Base-by-base conservation (phyloP, 805 yeast species). In the Nakazawaea ishiwadae region DNA sequence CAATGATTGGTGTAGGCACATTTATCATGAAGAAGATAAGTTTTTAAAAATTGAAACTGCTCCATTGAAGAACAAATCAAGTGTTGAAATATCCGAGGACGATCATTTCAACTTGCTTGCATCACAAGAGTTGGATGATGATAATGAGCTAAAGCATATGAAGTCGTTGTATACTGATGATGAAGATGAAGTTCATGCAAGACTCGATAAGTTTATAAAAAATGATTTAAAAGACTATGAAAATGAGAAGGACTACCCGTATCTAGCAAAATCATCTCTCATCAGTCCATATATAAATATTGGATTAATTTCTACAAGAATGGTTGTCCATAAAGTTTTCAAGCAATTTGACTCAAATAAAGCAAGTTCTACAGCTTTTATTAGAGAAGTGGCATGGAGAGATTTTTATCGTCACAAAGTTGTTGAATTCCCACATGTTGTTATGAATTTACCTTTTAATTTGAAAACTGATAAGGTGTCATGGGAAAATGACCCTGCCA, bases 331-430 rank as follows among this genome's bases (percentile, higher is more conserved):
- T 21, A 55, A 54, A 44, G 53, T 65, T 14, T 48, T 58, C n/a
- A 57, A 58, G 31, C 54, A 41, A 42, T 59, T 50, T 45, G 53
- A 26, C 11, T 4, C 37, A 49, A 49, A 39, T 54, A 16, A 60
- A 63, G 32, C 47, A 51, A 69, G 74, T 4, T 50, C 61, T 14
- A 61, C 64, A 17, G 68, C 67, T 33, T 77, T 72, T 60, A 60
- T 75, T 21, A 65, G 79, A 28, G 80, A 77, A 51, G 61, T 77
- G 8, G 76, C 81, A 1, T 77, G 79, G 75, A 64, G 81, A 49
- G 82, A 77, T 50, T 76, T 75, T 44, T 76, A 75, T 51, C 63
- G 68, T 35, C 78, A 76, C 47, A 63, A 72, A 6, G 46, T 73
- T 38, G 59, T 64, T 40, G 61, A 65, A 42, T 69, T 76, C 72